Evolutionary conservation across 176 grass and related monocot genomes (phyloP).

Genomic region (Olyra latifolia): DNA sequence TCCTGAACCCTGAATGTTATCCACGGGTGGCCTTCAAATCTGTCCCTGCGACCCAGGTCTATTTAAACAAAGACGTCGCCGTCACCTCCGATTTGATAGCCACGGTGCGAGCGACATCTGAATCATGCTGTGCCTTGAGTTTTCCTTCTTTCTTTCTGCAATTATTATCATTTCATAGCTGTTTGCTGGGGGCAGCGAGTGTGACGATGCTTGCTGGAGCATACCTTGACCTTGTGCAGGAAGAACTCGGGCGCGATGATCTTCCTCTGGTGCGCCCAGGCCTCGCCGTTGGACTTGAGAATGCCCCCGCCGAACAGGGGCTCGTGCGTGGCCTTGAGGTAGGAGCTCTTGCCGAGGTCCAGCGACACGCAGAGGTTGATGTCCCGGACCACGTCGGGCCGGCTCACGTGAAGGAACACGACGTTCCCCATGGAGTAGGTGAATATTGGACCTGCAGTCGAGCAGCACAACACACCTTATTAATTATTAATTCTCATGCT

Average conservation of each 20-base stretch:
- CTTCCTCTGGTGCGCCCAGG: slow-evolving; percentile 80
- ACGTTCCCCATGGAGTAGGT: slow-evolving; percentile 75
- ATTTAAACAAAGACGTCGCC: slow-evolving; percentile 2
- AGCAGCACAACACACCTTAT: background rate
- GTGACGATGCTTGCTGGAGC: background rate
- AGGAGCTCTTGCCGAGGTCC: slow-evolving; percentile 87
- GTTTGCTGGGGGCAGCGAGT: background rate
- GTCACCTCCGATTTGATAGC: slow-evolving; percentile 16
- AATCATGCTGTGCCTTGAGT: background rate
- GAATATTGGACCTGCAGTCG: slow-evolving; percentile 73
- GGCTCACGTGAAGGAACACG: slow-evolving; percentile 86
- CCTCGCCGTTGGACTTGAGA: slow-evolving; percentile 83
- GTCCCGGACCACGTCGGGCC: slow-evolving; percentile 73
- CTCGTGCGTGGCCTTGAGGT: slow-evolving; percentile 90
- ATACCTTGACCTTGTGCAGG: slow-evolving; percentile 91
- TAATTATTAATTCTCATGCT: too few species aligned
- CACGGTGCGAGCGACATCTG: background rate
- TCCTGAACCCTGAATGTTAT: slow-evolving; percentile 1
- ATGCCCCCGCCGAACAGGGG: slow-evolving; percentile 87
- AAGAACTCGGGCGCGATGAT: slow-evolving; percentile 96
- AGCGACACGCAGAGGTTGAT: slow-evolving; percentile 82
- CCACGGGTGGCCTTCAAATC: background rate
- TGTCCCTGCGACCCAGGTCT: background rate
- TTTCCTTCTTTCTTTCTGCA: background rate
- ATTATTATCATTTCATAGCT: background rate